A percentile compares a stretch with the other conserved stretches of the same genome.
These are phyloP conservation scores for Pachysandra terminalis DNA, from an alignment of 164 flowering plant species.

Conservation along the genomic window DNA sequence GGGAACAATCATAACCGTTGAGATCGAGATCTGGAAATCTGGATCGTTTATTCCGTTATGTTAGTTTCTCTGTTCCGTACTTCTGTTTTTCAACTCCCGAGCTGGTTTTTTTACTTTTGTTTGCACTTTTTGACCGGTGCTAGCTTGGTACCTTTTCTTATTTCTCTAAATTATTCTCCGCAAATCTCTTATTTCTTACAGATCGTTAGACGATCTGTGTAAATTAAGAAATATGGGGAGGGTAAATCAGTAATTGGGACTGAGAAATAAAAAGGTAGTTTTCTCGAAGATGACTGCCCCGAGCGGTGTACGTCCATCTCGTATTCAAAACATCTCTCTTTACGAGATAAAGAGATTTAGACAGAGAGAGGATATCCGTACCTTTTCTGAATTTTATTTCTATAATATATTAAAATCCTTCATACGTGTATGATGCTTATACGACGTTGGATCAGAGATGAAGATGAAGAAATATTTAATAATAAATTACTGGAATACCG, in stretches of 20 bases:
- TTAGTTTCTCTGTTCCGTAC: constrained; percentile 5
- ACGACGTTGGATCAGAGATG: neutral
- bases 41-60: constrained; percentile 38
- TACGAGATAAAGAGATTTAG: neutral
- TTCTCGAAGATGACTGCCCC: constrained; percentile 9
- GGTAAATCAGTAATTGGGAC: constrained; percentile 6
- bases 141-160: neutral
- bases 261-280: neutral
- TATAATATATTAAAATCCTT: neutral
- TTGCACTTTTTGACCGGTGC: too few relatives aligned
- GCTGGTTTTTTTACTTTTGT: neutral
- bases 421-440: neutral
- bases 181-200: neutral
- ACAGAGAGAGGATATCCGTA: neutral
- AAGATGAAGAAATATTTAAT: too few relatives aligned
- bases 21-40: constrained; percentile 35
- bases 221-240: neutral
- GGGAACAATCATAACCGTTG: constrained; percentile 36
- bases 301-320: constrained; percentile 14
- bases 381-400: neutral
- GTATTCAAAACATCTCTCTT: neutral
- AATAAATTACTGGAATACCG: too few relatives aligned
- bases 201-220: neutral
- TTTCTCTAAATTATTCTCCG: constrained; percentile 20
- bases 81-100: neutral